Conservation (phyloP, 2,329 filamentous ascomycete species). For the Lasiodiplodia citricola region DNA sequence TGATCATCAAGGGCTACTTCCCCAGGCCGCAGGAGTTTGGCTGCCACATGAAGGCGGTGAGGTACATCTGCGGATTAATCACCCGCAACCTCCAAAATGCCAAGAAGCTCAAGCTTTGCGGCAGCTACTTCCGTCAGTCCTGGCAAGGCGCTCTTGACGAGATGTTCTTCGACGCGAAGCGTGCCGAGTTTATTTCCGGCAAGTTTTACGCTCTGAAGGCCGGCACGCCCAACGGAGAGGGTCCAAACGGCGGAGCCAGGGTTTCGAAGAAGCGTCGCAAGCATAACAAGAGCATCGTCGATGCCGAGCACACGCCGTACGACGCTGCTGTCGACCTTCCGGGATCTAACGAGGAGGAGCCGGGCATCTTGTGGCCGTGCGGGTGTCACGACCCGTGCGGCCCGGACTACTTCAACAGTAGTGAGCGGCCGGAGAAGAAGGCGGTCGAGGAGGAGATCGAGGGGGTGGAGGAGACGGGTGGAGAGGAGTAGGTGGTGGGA, state of each 20-base stretch:
- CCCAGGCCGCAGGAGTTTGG: not conserved
- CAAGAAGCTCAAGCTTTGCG: not conserved
- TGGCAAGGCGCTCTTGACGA: not conserved
- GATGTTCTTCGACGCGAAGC: not conserved
- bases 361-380: not conserved
- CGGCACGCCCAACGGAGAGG: not conserved
- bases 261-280: not conserved
- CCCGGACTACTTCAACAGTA: not conserved
- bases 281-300: not conserved
- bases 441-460: not conserved
- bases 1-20: not conserved
- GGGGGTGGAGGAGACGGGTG: too few species aligned
- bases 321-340: not conserved
- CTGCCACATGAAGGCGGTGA: not conserved
- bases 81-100: not conserved
- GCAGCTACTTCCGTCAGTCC: not conserved
- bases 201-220: not conserved
- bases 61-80: not conserved
- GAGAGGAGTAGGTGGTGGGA: not conserved
- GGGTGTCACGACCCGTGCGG: not conserved
- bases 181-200: not conserved
- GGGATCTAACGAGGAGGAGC: not conserved
- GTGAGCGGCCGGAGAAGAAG: not conserved
- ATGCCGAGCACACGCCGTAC: not conserved
- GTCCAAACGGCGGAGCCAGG: not conserved